Percentiles rank a stretch among this genome's conserved stretches.
These are phyloP conservation scores for Alternaria arbusti DNA, from an alignment of 2,329 filamentous ascomycete species.

Conservation along the genomic window DNA sequence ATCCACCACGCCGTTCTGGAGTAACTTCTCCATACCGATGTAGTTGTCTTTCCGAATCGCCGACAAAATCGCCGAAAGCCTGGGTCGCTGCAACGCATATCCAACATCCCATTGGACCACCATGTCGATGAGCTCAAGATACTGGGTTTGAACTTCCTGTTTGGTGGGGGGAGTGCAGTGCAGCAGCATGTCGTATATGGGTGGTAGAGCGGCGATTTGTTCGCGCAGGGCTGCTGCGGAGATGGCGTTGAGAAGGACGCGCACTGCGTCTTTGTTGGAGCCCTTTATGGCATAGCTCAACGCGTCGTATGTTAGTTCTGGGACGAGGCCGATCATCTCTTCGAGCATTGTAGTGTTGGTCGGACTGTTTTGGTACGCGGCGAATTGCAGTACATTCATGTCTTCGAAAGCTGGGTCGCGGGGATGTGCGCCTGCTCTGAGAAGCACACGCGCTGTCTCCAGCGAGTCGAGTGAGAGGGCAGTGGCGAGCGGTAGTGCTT, in stretches of 20 bases:
- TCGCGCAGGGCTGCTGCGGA: conserved; percentile 19
- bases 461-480: conserved; percentile 18
- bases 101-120: conserved; percentile 22
- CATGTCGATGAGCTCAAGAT: conserved; percentile 22
- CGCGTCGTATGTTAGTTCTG: conserved; percentile 24
- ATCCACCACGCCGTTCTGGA: conserved; percentile 17
- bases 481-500: conserved; percentile 20
- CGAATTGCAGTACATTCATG: conserved; percentile 24
- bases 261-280: conserved; percentile 18
- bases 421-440: conserved; percentile 24
- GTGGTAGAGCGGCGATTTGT: conserved; percentile 22
- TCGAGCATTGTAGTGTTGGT: conserved; percentile 17
- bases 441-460: conserved; percentile 18
- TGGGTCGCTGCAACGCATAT: conserved; percentile 15
- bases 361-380: conserved; percentile 18
- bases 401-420: conserved; percentile 24
- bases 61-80: conserved; percentile 21
- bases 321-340: conserved; percentile 22
- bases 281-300: conserved; percentile 23
- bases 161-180: conserved; percentile 11
- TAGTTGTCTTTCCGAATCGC: conserved; percentile 28
- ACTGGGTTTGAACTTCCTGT: conserved; percentile 6
- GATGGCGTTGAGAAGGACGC: conserved; percentile 21
- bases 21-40: conserved; percentile 17
- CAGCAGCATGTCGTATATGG: conserved; percentile 21